phyloP scores from a whole-genome alignment of 768 basidiomycete genomes.

The Mycena crocata region DNA sequence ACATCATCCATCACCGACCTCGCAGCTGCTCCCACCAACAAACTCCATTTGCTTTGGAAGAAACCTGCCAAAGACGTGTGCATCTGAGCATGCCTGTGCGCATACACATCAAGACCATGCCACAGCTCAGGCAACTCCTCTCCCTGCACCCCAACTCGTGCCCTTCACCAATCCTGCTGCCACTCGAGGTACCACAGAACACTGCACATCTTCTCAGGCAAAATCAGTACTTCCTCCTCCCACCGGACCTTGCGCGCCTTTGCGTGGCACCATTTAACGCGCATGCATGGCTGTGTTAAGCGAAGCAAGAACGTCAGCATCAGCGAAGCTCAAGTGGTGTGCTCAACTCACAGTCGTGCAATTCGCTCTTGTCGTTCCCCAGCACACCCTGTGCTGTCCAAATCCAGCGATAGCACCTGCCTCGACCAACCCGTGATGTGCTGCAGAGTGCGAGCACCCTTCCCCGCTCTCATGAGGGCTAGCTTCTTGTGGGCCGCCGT shows the following conservation, averaged over 20 bases:
- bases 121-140: neutral
- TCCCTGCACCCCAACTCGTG: neutral
- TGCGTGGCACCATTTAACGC: neutral
- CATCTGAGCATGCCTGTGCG: neutral
- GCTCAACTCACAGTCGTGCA: neutral
- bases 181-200: neutral
- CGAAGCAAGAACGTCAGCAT: neutral
- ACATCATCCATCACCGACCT: no score
- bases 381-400: no score
- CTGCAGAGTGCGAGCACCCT: no score
- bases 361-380: constrained; percentile 1
- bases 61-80: neutral
- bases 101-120: neutral
- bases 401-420: no score
- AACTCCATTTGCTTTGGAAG: neutral
- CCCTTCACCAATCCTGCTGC: neutral
- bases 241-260: neutral
- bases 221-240: neutral
- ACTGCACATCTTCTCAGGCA: constrained; percentile 3
- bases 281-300: neutral
- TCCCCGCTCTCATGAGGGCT: no score
- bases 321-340: neutral
- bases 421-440: no score
- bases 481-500: no score
- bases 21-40: no score